Evolutionary conservation across 1,284 basidiomycete genomes (phyloP), one percentile per base, ranked within the genome.

Genomic region (Trichosporon sp.): DNA sequence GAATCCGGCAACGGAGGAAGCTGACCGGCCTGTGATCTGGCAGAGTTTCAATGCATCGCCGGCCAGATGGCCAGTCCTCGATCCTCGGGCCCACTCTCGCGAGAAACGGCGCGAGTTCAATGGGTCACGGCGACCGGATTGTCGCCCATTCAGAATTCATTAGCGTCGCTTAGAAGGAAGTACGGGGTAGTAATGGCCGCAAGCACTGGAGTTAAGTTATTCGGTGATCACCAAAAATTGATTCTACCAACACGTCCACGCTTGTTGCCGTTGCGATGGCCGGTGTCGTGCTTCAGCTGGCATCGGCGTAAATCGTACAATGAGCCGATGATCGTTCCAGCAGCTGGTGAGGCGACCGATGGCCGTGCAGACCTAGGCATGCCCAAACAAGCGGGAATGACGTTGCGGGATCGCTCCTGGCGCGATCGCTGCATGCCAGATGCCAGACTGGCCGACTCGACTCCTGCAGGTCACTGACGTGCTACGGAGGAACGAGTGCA

Each of bases 401-500:
- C 51, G 51, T 54, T 54, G 19, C 51, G 51, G 16, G 46, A 19
- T 8, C 12, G 4, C n/a, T 14, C 8, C 31, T 37, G 16, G 59
- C 14, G 19, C 32, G 59, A 63, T 37, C 59, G 32, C 4, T 63
- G 59, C 32, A 35, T 63, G 16, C 59, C 6, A n/a, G 32, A 14
- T n/a, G n/a, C n/a, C n/a, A n/a, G n/a, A n/a, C n/a, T n/a, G n/a
- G n/a, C 54, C 32, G 59, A n/a, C 16, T 63, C 31, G 35, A 37
- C 35, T 37, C 35, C 59, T 61, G 31, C 59, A 63, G 59, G 32
- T 14, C 12, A 11, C 54, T 12, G 31, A 14, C 2, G 4, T 59
- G 54, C 59, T 63, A 16, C 59, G 59, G 59, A 16, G 59, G 10
- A 31, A 14, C 56, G n/a, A n/a, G n/a, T n/a, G n/a, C 59, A 63